phyloP scores from a whole-genome alignment of 805 yeast species.

The Metschnikowia matae region DNA sequence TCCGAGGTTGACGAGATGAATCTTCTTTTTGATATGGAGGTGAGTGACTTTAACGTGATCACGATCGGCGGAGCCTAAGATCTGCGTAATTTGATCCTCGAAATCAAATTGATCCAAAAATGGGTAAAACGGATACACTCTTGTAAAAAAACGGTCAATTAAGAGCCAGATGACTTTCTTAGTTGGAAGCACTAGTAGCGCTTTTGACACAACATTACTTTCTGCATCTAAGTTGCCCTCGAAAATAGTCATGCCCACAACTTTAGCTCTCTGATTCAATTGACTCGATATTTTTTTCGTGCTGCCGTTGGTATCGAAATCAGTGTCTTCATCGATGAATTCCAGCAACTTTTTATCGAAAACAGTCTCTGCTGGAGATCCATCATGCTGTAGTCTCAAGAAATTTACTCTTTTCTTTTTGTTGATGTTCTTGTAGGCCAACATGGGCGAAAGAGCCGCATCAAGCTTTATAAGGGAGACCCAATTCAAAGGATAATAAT shows the following conservation, averaged over 20 bases:
- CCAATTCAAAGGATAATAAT: constrained; percentile 17
- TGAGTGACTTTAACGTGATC: constrained; percentile 15
- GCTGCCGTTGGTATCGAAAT: constrained; percentile 4
- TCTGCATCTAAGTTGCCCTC: constrained; percentile 19
- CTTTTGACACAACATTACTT: constrained; percentile 18
- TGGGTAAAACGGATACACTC: constrained; percentile 62
- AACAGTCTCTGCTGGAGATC: constrained; percentile 12
- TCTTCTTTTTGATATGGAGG: constrained; percentile 27
- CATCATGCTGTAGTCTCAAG: neutral
- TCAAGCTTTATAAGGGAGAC: constrained; percentile 16
- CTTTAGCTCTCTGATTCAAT: constrained; percentile 16
- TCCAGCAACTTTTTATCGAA: constrained; percentile 10
- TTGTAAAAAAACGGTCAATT: constrained; percentile 30
- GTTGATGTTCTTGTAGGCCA: constrained; percentile 14
- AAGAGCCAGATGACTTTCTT: constrained; percentile 24
- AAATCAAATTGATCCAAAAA: constrained; percentile 35
- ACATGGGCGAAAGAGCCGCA: constrained; percentile 15
- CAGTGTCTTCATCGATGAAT: constrained; percentile 9
- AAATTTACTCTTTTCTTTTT: neutral
- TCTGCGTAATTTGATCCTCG: constrained; percentile 15
- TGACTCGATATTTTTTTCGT: constrained; percentile 3
- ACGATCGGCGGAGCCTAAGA: constrained; percentile 18
- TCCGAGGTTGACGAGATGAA: constrained; percentile 34
- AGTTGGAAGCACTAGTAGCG: constrained; percentile 21
- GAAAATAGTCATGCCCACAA: constrained; percentile 19